phyloP scores from a whole-genome alignment of 345 rosid genomes.

The Salix dunnii region DNA sequence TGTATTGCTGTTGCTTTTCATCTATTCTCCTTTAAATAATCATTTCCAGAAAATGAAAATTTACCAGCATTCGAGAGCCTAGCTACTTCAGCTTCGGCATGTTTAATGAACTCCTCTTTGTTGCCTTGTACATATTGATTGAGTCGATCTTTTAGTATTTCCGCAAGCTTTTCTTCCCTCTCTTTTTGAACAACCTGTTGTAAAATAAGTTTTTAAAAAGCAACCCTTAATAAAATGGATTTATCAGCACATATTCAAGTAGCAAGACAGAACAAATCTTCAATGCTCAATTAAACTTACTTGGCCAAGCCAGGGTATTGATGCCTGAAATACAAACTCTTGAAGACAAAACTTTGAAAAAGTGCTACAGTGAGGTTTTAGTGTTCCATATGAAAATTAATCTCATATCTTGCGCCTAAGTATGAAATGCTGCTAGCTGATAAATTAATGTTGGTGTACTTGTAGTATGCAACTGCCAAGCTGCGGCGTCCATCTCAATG shows the following conservation, averaged over 20 bases:
- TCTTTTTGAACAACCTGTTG: slow-evolving; percentile 88
- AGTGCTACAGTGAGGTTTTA: not conserved
- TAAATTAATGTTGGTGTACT: not conserved
- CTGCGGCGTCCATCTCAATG: not conserved
- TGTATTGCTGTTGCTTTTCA: not conserved
- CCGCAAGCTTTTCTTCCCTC: slow-evolving; percentile 89
- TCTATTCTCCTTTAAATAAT: not conserved
- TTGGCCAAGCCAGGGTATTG: not conserved
- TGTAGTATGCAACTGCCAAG: not conserved
- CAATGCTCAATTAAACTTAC: not conserved
- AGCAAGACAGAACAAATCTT: not conserved
- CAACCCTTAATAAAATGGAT: not conserved
- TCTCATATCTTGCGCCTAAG: not conserved
- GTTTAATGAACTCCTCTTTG: slow-evolving; percentile 60
- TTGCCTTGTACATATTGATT: slow-evolving; percentile 68
- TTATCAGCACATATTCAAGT: not conserved
- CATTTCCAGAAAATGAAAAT: slow-evolving; percentile 1
- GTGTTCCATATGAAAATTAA: not conserved
- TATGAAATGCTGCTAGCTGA: not conserved
- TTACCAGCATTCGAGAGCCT: slow-evolving; percentile 89
- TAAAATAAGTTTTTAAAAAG: slow-evolving; percentile 2
- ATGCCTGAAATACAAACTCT: not conserved
- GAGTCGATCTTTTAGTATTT: slow-evolving; percentile 65
- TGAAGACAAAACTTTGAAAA: not conserved
- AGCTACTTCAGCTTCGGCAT: slow-evolving; percentile 78